Evolutionary conservation across 2,329 filamentous ascomycete genomes (phyloP).

Genomic region (Epicoccum sorghinum): DNA sequence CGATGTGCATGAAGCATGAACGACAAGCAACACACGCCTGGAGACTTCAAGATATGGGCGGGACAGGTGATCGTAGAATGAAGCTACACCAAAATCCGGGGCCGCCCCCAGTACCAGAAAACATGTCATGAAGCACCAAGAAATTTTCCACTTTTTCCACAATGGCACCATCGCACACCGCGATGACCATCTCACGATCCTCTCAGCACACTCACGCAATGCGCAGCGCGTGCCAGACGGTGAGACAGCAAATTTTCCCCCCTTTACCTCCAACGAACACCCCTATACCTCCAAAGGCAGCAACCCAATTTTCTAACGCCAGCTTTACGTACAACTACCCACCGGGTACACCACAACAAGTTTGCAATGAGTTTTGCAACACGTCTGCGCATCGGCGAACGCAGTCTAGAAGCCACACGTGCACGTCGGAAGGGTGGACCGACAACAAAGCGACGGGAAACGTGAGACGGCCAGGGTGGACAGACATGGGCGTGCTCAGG

Average conservation of each 20-base stretch:
- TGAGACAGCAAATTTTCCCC: constrained; percentile 18
- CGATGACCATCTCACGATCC: constrained; percentile 6
- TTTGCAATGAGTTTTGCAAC: constrained; percentile 6
- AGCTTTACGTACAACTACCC: constrained; percentile 15
- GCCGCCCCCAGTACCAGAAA: constrained; percentile 11
- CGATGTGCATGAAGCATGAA: no score
- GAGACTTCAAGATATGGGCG: no score
- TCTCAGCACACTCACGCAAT: constrained; percentile 9
- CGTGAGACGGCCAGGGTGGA: constrained; percentile 4
- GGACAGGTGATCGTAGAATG: background rate
- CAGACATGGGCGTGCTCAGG: constrained; percentile 3
- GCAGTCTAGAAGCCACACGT: constrained; percentile 8
- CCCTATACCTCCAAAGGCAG: constrained; percentile 19
- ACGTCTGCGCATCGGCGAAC: background rate
- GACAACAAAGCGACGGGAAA: constrained; percentile 13
- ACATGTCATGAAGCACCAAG: constrained; percentile 6
- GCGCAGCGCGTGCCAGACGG: constrained; percentile 2
- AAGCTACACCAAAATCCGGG: constrained; percentile 13
- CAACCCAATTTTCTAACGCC: constrained; percentile 5
- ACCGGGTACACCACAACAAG: constrained; percentile 10
- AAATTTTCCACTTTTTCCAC: constrained; percentile 3
- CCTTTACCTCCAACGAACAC: constrained; percentile 16
- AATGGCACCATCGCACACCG: constrained; percentile 10
- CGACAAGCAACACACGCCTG: no score
- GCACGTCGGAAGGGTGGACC: background rate